Percentiles rank a stretch among this genome's conserved stretches.
phyloP scores from a whole-genome alignment of 257 asterid genomes.

The Thymus quinquecostatus region DNA sequence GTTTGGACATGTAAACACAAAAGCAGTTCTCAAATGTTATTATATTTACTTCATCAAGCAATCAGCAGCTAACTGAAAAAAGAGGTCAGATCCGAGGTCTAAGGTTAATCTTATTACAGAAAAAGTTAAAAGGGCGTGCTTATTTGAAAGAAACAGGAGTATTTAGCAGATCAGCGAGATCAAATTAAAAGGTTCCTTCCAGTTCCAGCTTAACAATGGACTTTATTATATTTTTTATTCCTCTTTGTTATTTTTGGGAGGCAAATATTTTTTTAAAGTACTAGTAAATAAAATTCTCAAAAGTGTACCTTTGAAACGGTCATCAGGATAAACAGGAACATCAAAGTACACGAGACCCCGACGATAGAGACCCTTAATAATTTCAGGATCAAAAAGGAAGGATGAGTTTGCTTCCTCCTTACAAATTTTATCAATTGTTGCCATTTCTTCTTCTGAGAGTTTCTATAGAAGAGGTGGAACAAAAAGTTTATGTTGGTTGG shows the following conservation, averaged over 20 bases:
- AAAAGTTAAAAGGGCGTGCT: slow-evolving; percentile 9
- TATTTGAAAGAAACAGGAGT: neutral
- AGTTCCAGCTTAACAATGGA: slow-evolving; percentile 10
- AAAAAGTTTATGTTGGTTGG: slow-evolving; percentile 21
- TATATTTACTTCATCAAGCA: slow-evolving; percentile 16
- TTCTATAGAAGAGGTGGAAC: slow-evolving; percentile 51
- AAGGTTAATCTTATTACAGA: slow-evolving; percentile 15
- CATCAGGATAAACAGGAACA: slow-evolving; percentile 95
- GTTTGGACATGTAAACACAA: slow-evolving; percentile 26
- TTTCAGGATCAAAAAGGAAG: slow-evolving; percentile 88
- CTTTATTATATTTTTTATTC: neutral
- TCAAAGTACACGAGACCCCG: slow-evolving; percentile 96
- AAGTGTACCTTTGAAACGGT: slow-evolving; percentile 88
- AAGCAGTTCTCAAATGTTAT: slow-evolving; percentile 16
- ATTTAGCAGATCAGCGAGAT: slow-evolving; percentile 19
- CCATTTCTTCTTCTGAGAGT: slow-evolving; percentile 97
- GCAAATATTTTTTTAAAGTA: neutral
- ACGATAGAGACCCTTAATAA: slow-evolving; percentile 77
- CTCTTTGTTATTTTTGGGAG: neutral
- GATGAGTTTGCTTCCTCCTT: slow-evolving; percentile 96
- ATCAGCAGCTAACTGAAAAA: slow-evolving; percentile 11
- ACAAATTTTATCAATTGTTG: slow-evolving; percentile 96
- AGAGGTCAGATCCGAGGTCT: slow-evolving; percentile 10
- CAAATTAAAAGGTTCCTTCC: neutral
- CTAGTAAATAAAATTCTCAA: slow-evolving; percentile 4